Evolutionary conservation across 2,329 filamentous ascomycete genomes (phyloP), one percentile per base, ranked within the genome.

Genomic region (Tolypocladium capitatum): DNA sequence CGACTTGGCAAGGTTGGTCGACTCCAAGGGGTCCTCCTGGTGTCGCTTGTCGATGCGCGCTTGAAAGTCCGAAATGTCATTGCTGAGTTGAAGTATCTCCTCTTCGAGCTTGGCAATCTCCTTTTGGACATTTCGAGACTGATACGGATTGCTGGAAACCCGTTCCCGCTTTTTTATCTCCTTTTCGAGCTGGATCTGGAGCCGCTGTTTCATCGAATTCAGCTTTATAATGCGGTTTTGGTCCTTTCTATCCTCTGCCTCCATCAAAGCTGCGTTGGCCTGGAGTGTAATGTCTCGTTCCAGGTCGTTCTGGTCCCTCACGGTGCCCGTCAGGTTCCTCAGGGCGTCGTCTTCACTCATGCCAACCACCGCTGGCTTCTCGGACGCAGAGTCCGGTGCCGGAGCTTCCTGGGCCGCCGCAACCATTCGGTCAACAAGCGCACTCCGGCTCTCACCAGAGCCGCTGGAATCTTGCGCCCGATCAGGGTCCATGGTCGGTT

Each of bases 231-330:
- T 83, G 28, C 80, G 74, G 48, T 75, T 79, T 54, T 75, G 69
- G 48, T 84, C 80, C 52, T 73, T 74, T 56, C 78, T 76, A 55
- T 83, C 78, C 52, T 84, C 80, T 36, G 73, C 73, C 48, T 81
- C 78, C 41, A 75, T 75, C 48, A 83, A 63, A 0, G 73, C 76
- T 18, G 74, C 68, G 47, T 75, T 80, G 4, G 79, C 80, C 54
- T 83, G 75, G 16, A 73, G 62, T 1, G 77, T 77, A 53, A 97
- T 94, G 59, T 95, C 89, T 52, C 88, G 78, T 64, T 96, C 91
- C 20, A 97, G 69, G 50, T 96, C 90, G 68, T 90, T 83, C 63
- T 97, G 91, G 58, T 95, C 81, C 49, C 87, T 81, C 21, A 92
- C 80, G 49, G 82, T 75, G 46, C 81, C 76, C 5, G 83, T 81